Conservation (phyloP, 805 yeast genomes). For the Candida ortonii region DNA sequence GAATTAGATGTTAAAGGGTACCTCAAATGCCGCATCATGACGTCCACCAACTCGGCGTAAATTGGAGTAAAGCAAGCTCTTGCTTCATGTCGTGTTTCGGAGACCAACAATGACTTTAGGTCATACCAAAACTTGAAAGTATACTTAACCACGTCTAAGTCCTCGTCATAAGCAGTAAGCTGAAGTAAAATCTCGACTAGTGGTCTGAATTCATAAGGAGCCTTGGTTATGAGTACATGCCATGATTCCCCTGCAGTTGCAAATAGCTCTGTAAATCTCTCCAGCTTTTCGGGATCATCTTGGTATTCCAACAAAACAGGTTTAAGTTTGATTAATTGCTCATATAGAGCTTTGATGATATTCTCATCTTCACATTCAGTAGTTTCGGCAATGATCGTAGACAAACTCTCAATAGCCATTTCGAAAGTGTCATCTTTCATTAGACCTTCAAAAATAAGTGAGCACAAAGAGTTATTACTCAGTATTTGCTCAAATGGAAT, state of each 20-base stretch:
- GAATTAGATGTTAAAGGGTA: slow-evolving; percentile 55
- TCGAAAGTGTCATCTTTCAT: slow-evolving; percentile 67
- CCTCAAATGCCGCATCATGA: slow-evolving; percentile 65
- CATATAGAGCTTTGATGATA: slow-evolving; percentile 63
- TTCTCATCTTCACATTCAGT: slow-evolving; percentile 59
- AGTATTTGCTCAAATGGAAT: slow-evolving; percentile 72
- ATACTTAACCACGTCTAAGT: slow-evolving; percentile 83
- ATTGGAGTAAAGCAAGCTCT: slow-evolving; percentile 49
- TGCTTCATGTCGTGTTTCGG: slow-evolving; percentile 56
- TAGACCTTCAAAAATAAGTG: slow-evolving; percentile 64
- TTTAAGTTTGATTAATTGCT: slow-evolving; percentile 62
- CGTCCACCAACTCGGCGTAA: slow-evolving; percentile 54
- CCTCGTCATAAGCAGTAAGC: slow-evolving; percentile 71
- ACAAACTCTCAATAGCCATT: slow-evolving; percentile 81
- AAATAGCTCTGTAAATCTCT: slow-evolving; percentile 70
- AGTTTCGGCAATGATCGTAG: slow-evolving; percentile 78
- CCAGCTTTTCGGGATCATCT: slow-evolving; percentile 64
- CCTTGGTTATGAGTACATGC: slow-evolving; percentile 79
- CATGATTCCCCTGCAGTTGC: slow-evolving; percentile 95
- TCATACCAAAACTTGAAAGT: slow-evolving; percentile 92
- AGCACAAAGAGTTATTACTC: slow-evolving; percentile 58
- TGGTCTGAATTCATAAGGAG: slow-evolving; percentile 66
- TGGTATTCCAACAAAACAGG: slow-evolving; percentile 45
- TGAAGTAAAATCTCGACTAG: slow-evolving; percentile 71
- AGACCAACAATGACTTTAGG: slow-evolving; percentile 65